A percentile compares a stretch with the other conserved stretches of the same genome.
These are phyloP conservation scores for Logfia minima DNA, from an alignment of 129 eudicot species.

Conservation along the genomic window DNA sequence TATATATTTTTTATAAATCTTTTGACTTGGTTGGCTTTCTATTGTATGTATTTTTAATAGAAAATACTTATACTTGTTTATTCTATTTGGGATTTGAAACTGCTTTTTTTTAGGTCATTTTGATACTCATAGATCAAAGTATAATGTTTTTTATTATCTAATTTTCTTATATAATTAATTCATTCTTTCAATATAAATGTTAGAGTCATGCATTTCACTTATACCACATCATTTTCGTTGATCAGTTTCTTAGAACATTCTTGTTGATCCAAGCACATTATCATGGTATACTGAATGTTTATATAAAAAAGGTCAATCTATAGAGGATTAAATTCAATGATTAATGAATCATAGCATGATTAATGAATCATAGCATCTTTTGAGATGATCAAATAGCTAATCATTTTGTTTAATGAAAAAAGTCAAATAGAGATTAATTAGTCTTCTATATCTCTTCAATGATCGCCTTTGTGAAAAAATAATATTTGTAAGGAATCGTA, in stretches of 20 bases:
- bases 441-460: neutral
- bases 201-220: neutral
- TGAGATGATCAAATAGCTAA: conserved; percentile 23
- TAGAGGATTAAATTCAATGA: neutral
- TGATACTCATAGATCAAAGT: too few species aligned
- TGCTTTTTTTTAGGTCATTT: too few species aligned
- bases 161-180: too few species aligned
- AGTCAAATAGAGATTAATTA: neutral
- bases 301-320: too few species aligned
- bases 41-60: too few species aligned
- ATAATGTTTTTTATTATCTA: too few species aligned
- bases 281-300: neutral
- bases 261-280: neutral
- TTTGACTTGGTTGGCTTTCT: too few species aligned
- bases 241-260: neutral
- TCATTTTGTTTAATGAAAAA: neutral
- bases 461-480: neutral
- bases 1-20: too few species aligned
- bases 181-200: too few species aligned
- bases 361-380: conserved; percentile 10
- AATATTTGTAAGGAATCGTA: too few species aligned
- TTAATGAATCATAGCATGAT: conserved; percentile 8
- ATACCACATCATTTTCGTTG: neutral
- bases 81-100: too few species aligned
- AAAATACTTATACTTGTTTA: too few species aligned